phyloP scores from a whole-genome alignment of 257 asterid species.

The Echites panduratus region DNA sequence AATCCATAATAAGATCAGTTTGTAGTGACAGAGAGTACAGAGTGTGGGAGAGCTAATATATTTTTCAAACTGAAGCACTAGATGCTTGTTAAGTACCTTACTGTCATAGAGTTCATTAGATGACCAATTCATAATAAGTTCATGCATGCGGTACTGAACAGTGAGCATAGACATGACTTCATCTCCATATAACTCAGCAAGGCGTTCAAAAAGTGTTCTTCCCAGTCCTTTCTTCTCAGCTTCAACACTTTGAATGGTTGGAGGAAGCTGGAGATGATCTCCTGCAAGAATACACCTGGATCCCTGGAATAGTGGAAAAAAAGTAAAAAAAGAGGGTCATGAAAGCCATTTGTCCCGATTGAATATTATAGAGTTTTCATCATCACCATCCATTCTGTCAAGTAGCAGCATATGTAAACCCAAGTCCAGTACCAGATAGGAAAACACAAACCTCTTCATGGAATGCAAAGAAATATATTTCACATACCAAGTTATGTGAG shows the following conservation, averaged over 20 bases:
- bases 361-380: background rate
- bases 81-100: slow-evolving; percentile 51
- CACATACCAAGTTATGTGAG: background rate
- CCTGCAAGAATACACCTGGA: slow-evolving; percentile 88
- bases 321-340: background rate
- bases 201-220: slow-evolving; percentile 91
- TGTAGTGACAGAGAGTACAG: background rate
- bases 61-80: slow-evolving; percentile 9
- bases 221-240: slow-evolving; percentile 95
- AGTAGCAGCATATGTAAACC: background rate
- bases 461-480: background rate
- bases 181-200: slow-evolving; percentile 77
- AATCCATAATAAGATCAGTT: background rate
- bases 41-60: background rate
- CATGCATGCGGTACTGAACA: slow-evolving; percentile 97
- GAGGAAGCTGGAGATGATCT: slow-evolving; percentile 98
- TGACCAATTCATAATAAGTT: slow-evolving; percentile 92
- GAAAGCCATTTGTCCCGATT: background rate
- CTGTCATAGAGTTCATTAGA: slow-evolving; percentile 78
- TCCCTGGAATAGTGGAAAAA: slow-evolving; percentile 44
- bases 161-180: slow-evolving; percentile 86
- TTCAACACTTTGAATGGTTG: slow-evolving; percentile 95
- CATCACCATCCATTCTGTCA: background rate
- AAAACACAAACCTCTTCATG: background rate
- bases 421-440: background rate